Percentiles rank a stretch among this genome's conserved stretches.
phyloP scores from a whole-genome alignment of 2,329 filamentous ascomycete species.

The Neofusicoccum laricinum region DNA sequence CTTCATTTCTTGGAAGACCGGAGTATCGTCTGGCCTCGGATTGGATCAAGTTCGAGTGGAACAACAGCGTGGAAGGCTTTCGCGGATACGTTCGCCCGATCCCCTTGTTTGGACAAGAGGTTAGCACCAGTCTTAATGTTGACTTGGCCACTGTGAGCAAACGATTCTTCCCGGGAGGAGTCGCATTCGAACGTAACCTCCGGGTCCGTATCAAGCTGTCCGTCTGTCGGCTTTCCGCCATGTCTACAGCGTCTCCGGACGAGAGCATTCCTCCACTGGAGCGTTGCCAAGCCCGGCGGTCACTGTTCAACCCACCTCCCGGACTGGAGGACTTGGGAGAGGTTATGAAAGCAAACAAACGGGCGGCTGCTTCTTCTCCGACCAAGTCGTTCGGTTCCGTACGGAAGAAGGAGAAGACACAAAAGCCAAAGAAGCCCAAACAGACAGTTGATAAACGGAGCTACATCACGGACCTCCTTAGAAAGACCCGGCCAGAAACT shows the following conservation, averaged over 20 bases:
- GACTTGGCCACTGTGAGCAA: constrained; percentile 20
- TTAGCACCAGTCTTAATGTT: constrained; percentile 13
- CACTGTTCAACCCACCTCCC: background rate
- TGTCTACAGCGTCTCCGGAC: background rate
- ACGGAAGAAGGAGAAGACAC: background rate
- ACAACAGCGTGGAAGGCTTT: constrained; percentile 23
- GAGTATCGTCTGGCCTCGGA: constrained; percentile 19
- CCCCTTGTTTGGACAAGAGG: background rate
- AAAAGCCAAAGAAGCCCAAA: background rate
- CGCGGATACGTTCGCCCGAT: constrained; percentile 19
- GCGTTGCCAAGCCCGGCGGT: background rate
- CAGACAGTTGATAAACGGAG: no score
- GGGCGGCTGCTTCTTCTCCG: background rate
- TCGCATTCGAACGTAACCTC: constrained; percentile 29
- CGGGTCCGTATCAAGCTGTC: constrained; percentile 28
- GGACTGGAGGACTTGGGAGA: background rate
- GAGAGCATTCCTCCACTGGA: background rate
- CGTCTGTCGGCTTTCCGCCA: background rate
- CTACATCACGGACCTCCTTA: background rate
- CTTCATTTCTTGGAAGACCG: constrained; percentile 8
- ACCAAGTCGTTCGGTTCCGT: background rate
- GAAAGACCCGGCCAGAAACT: background rate
- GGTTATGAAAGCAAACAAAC: background rate
- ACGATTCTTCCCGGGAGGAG: constrained; percentile 26
- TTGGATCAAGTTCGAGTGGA: constrained; percentile 25